phyloP scores from a whole-genome alignment of 1,284 basidiomycete species.

The Apiotrichum mycotoxinovorans region DNA sequence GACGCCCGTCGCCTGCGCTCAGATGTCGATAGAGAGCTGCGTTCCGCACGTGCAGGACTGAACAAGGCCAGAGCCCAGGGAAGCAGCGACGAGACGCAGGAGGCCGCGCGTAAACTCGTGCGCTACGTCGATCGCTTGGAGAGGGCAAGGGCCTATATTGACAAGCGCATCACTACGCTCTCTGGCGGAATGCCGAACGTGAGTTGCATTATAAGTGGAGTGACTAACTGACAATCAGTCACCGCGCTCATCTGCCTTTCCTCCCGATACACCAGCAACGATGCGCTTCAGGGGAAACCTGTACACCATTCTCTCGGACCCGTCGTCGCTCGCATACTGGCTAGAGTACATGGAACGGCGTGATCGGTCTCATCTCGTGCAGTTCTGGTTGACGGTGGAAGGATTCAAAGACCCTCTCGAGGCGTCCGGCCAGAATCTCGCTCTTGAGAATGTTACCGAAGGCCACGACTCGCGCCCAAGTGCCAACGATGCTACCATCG shows the following conservation, averaged over 20 bases:
- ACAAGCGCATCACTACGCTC: conserved; percentile 74
- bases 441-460: conserved; percentile 13
- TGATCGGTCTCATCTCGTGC: conserved; percentile 75
- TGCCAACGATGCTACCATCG: conserved; percentile 20
- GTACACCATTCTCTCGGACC: conserved; percentile 71
- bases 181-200: conserved; percentile 53
- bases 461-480: not conserved
- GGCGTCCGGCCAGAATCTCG: conserved; percentile 57
- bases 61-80: conserved; percentile 17
- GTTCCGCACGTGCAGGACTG: conserved; percentile 61
- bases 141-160: conserved; percentile 77
- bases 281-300: conserved; percentile 19
- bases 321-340: conserved; percentile 85
- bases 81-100: conserved; percentile 6
- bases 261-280: not conserved
- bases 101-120: conserved; percentile 46
- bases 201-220: not conserved
- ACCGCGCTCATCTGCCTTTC: not conserved
- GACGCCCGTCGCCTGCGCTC: conserved; percentile 87
- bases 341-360: conserved; percentile 97
- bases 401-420: conserved; percentile 96
- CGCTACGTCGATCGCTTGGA: conserved; percentile 85
- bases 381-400: conserved; percentile 96
- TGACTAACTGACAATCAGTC: not conserved
- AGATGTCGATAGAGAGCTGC: conserved; percentile 80